Conservation (phyloP, 1,284 basidiomycete species). For the Sanghuangporus weigelae region DNA sequence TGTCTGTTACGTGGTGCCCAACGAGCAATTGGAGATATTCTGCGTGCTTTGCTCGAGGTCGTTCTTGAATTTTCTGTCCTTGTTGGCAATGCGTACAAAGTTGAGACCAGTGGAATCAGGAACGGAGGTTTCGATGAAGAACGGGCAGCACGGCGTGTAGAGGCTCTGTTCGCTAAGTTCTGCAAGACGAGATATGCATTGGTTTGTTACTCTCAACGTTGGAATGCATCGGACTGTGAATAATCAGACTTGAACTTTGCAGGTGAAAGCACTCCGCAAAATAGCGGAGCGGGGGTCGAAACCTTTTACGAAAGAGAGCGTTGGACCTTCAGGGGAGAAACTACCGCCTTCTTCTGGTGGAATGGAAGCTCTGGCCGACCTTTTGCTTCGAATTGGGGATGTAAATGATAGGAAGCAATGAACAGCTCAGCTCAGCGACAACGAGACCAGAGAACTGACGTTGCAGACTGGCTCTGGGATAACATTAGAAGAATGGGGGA, state of each 20-base stretch:
- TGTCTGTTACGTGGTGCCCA: conserved; percentile 75
- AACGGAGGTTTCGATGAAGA: conserved; percentile 40
- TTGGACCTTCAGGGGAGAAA: conserved; percentile 20
- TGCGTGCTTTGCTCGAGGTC: conserved; percentile 60
- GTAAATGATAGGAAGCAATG: background rate
- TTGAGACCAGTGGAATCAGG: conserved; percentile 30
- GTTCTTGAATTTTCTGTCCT: conserved; percentile 69
- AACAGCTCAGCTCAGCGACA: background rate
- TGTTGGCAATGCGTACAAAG: conserved; percentile 53
- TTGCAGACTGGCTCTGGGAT: no score
- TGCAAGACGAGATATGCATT: conserved; percentile 48
- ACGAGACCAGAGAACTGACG: no score
- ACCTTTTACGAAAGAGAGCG: conserved; percentile 24
- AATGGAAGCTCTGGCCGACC: conserved; percentile 25
- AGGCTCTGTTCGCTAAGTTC: conserved; percentile 52
- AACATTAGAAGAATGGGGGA: no score
- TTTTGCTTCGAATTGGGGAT: conserved; percentile 21
- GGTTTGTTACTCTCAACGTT: conserved; percentile 37
- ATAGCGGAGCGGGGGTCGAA: conserved; percentile 29
- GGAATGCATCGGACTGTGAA: background rate
- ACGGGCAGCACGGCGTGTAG: conserved; percentile 49
- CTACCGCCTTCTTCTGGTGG: conserved; percentile 24
- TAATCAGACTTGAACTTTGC: background rate
- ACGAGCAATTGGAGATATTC: conserved; percentile 57
- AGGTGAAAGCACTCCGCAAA: conserved; percentile 31